Percentiles rank a stretch among this genome's conserved stretches.
Evolutionary conservation across 2,329 filamentous ascomycete species (phyloP).

Genomic region (Hymenoscyphus infarciens): DNA sequence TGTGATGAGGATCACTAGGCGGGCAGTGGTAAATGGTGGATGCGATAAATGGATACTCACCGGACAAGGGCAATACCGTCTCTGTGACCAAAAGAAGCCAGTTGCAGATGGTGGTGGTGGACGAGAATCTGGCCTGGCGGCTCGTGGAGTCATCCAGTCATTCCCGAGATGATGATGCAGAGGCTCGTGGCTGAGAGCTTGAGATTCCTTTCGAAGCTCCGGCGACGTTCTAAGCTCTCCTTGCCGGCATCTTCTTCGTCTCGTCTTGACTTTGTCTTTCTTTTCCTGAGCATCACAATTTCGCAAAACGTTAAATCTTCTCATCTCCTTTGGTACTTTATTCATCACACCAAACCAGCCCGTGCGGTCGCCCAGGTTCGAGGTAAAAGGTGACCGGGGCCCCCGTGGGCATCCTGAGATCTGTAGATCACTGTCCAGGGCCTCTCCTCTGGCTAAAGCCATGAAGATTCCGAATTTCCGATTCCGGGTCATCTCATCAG

Average conservation of each 20-base stretch:
- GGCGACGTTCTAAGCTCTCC: background rate
- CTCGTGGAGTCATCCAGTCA: background rate
- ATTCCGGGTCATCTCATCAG: conserved; percentile 6
- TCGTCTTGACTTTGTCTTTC: too few relatives aligned
- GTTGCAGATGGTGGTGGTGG: background rate
- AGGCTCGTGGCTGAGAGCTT: too few relatives aligned
- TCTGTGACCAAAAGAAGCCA: background rate
- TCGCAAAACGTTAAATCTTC: background rate
- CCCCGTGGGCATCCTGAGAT: conserved; percentile 16
- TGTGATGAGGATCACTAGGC: conserved; percentile 13
- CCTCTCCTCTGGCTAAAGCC: conserved; percentile 12
- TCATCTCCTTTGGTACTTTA: background rate
- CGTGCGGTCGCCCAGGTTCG: background rate
- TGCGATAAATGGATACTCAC: too few relatives aligned
- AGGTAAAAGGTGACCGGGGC: background rate
- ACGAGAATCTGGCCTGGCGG: background rate
- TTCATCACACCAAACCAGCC: background rate
- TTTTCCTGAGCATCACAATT: background rate
- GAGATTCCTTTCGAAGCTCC: background rate
- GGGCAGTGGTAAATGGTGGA: background rate
- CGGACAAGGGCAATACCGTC: background rate
- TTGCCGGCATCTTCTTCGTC: background rate
- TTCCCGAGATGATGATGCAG: background rate
- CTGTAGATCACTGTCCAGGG: conserved; percentile 21
- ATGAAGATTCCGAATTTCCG: conserved; percentile 9